Conservation (phyloP, 495 filamentous ascomycete genomes). For the Mytilinidion resinicola region DNA sequence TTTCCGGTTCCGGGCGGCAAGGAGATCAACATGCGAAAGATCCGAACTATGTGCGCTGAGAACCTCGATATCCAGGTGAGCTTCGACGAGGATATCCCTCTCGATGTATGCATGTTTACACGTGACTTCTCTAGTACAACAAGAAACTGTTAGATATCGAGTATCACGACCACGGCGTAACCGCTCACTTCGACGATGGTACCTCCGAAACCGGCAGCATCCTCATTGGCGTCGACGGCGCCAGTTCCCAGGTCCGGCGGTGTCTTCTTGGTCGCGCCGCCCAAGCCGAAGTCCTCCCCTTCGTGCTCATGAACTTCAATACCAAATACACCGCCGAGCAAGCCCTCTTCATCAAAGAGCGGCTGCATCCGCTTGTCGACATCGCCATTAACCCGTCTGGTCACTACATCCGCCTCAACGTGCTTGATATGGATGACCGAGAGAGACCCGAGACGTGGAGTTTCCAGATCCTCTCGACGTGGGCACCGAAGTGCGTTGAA, state of each 20-base stretch:
- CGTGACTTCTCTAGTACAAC: not conserved
- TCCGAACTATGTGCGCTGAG: slow-evolving; percentile 10
- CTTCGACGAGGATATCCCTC: not conserved
- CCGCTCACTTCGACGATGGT: slow-evolving; percentile 23
- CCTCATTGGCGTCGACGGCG: slow-evolving; percentile 27
- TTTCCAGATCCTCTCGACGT: slow-evolving; percentile 37
- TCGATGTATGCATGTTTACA: not conserved
- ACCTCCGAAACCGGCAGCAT: slow-evolving; percentile 15
- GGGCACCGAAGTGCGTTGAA: slow-evolving; percentile 24
- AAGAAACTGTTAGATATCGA: slow-evolving; percentile 9
- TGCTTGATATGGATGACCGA: slow-evolving; percentile 29
- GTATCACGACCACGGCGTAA: slow-evolving; percentile 13
- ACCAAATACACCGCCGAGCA: slow-evolving; percentile 35
- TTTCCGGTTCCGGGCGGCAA: slow-evolving; percentile 11
- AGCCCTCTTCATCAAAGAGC: slow-evolving; percentile 27
- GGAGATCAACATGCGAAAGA: slow-evolving; percentile 18
- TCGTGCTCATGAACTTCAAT: slow-evolving; percentile 20
- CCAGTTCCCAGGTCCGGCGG: slow-evolving; percentile 21
- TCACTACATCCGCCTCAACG: slow-evolving; percentile 15
- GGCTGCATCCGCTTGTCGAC: slow-evolving; percentile 28
- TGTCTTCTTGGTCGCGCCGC: slow-evolving; percentile 20
- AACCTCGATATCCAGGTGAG: slow-evolving; percentile 4
- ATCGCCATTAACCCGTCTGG: slow-evolving; percentile 29
- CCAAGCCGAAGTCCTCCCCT: slow-evolving; percentile 9
- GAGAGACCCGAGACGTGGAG: slow-evolving; percentile 37